Conservation (phyloP, 2,329 filamentous ascomycete species). For the Aspergillus alliaceus region DNA sequence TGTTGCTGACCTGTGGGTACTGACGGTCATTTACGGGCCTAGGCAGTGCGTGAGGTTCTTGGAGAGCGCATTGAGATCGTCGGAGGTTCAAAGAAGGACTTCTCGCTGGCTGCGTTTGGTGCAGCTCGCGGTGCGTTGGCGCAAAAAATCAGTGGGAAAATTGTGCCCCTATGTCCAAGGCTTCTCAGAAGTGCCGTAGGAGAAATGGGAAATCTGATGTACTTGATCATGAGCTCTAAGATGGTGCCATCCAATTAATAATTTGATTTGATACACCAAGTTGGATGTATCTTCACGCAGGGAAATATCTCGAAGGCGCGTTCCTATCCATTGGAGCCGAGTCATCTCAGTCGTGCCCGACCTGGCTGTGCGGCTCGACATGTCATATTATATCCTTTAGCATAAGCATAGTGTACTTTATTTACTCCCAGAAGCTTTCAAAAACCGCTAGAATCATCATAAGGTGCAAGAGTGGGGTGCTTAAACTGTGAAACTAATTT, state of each 20-base stretch:
- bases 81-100: neutral
- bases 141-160: too few species aligned
- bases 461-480: neutral
- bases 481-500: neutral
- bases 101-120: neutral
- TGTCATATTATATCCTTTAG: neutral
- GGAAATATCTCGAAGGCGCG: too few species aligned
- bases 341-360: too few species aligned
- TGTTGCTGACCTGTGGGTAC: neutral
- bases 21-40: neutral
- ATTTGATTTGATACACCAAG: too few species aligned
- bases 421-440: neutral
- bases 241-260: neutral
- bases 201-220: neutral
- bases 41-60: neutral
- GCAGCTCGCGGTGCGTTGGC: neutral
- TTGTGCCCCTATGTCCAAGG: too few species aligned
- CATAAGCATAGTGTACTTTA: neutral
- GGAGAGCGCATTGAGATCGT: neutral
- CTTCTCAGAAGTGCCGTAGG: neutral
- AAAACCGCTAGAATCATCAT: too few species aligned
- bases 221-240: neutral
- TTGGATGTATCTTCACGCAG: too few species aligned
- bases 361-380: too few species aligned
- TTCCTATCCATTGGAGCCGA: too few species aligned